Base-by-base conservation (phyloP, 257 asterid species). In the Ilex asprella region DNA sequence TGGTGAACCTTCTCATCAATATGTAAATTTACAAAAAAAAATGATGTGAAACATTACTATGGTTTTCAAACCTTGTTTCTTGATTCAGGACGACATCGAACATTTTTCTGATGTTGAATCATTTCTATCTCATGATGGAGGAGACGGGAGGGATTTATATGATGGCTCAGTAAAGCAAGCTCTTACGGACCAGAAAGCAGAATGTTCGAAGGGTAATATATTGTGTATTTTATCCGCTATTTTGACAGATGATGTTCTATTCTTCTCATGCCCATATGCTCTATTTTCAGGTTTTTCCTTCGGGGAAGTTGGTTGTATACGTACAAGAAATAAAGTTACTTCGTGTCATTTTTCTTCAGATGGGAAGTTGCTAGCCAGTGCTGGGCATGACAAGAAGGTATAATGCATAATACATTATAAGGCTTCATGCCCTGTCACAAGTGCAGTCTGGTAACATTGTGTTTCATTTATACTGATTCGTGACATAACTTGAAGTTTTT, bases 341-440 rank as follows among this genome's bases (percentile, higher is more conserved):
- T 85, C 95, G 74, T 89, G 97, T 75, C 96, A 92, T 83, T 92
- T 92, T 72, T 92, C 99, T 65, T 89, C 96, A 11, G 99, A 92
- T 81, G 99, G 99, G 71, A 92, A 92, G 81, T 58, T 89, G 66
- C 76, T 92, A 63, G 99, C 97, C 60, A 92, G 94, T 82, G 99
- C 91, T 51, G 99, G 99, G 64, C 99, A 89, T 71, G 97, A 89
- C 79, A 85, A 83, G 81, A 89, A 85, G 97, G 99, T 92, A 76
- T 5, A 47, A 31, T 53, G n/a, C 13, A 10, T 46, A 14, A 12
- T 8, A 35, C 52, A 35, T 35, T 8, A 35, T 35, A 3, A 8
- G 41, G 41, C 8, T 35, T 35, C 41, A 35, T 35, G 27, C 41
- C 41, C 41, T 35, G 41, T 35, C 8, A 35, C 7, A 2, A 35